Evolutionary conservation across 495 filamentous ascomycete species (phyloP).

Genomic region (Penicillium lividum): DNA sequence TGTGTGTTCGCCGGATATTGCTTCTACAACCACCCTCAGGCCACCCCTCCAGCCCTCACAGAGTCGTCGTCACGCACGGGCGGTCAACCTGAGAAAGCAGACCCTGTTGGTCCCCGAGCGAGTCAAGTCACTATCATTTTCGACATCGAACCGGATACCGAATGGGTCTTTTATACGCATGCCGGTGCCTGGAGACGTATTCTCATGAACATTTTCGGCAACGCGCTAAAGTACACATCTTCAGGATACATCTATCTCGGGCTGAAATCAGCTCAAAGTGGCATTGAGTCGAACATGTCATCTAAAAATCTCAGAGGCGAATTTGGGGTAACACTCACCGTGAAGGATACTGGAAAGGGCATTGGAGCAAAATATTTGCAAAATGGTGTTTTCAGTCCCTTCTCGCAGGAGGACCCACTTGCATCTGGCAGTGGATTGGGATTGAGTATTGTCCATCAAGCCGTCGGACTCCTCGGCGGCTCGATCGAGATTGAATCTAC

Average conservation of each 20-base stretch:
- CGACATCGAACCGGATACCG: constrained; percentile 50
- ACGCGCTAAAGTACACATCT: constrained; percentile 47
- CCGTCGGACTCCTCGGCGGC: constrained; percentile 28
- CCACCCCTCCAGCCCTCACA: constrained; percentile 1
- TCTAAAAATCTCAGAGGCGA: constrained; percentile 34
- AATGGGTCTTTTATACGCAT: constrained; percentile 59
- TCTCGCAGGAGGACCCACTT: constrained; percentile 67
- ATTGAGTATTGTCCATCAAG: constrained; percentile 48
- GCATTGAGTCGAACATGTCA: constrained; percentile 26
- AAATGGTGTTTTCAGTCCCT: constrained; percentile 65
- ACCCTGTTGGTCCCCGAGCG: constrained; percentile 8
- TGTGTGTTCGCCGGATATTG: constrained; percentile 55
- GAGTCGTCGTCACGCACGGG: not conserved
- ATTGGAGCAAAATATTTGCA: constrained; percentile 58
- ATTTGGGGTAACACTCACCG: constrained; percentile 37
- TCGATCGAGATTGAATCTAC: constrained; percentile 32
- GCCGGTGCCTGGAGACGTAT: constrained; percentile 60
- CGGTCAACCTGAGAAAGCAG: not conserved
- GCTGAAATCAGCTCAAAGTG: constrained; percentile 25
- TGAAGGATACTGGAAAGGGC: constrained; percentile 68
- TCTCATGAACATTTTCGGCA: constrained; percentile 49
- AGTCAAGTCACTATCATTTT: constrained; percentile 51
- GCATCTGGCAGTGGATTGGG: constrained; percentile 69
- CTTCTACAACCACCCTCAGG: constrained; percentile 29
- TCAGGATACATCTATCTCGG: constrained; percentile 40